Evolutionary conservation across 345 rosid species (phyloP), one percentile per base, ranked within the genome.

Genomic region (Erucastrum elatum): DNA sequence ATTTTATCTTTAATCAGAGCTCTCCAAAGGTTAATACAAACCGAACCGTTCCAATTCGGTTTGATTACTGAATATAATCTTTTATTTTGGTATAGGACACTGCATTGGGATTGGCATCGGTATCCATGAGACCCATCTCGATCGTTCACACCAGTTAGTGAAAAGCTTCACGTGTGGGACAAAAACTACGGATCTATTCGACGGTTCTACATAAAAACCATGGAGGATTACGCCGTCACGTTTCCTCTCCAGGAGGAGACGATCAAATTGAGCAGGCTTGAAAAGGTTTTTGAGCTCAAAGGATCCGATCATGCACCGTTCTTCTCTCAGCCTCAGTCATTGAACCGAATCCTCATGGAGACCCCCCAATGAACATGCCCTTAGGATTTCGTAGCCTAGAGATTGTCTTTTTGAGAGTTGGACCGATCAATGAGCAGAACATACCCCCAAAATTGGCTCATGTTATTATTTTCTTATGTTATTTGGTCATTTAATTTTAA

Each of bases 301-400:
- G 93, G 94, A 26, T 84, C 88, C 8, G 92, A 90, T 86, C 97
- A 90, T 29, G 85, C 93, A 1, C 97, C 91, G 0, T 90, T 90
- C 77, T 90, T 90, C 83, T 86, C 97, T 3, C 88, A 84, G 82
- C 90, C 97, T 60, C 90, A 84, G 66, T 87, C 87, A 6, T 70
- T 90, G 51, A 89, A 90, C 80, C 84, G 84, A 46, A 66, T 86
- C 15, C 84, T 91, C 2, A 41, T 84, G 3, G 85, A 92, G 71
- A 87, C 88, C 17, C 83, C 87, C 8, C 84, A 80, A 21, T 21
- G 21, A 21, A 21, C 21, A 21, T 21, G 21, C 21, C 21, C 21
- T 21, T 21, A 21, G 21, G 21, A 21, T 21, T 21, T 21, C 21
- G 21, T 21, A 21, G 21, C 21, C 21, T 21, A 21, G 21, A 21